phyloP scores from a whole-genome alignment of 768 basidiomycete species.

The Termitomyces sp. region DNA sequence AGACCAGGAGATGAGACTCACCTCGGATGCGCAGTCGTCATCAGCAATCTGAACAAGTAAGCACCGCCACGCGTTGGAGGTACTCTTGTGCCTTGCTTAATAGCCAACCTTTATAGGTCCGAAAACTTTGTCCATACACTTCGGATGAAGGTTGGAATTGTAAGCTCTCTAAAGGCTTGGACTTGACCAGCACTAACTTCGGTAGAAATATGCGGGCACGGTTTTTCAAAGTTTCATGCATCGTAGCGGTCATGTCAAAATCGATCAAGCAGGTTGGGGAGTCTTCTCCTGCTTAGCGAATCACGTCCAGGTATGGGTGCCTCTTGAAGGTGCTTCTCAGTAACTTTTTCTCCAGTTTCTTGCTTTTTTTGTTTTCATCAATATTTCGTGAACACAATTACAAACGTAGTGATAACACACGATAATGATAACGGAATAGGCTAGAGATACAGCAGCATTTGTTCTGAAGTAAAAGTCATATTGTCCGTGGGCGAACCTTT shows the following conservation, averaged over 20 bases:
- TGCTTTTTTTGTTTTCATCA: neutral
- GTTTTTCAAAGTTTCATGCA: slow-evolving; percentile 47
- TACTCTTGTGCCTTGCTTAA: neutral
- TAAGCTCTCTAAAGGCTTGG: slow-evolving; percentile 26
- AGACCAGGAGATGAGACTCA: slow-evolving; percentile 52
- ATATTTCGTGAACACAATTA: too few species aligned
- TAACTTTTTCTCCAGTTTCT: neutral
- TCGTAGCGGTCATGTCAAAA: slow-evolving; percentile 33
- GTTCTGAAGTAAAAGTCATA: neutral
- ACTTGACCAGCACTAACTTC: neutral
- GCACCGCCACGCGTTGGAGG: slow-evolving; percentile 7
- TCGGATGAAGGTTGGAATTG: slow-evolving; percentile 64
- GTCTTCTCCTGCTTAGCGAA: slow-evolving; percentile 53
- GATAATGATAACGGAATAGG: neutral
- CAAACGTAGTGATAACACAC: neutral
- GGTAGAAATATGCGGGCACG: slow-evolving; percentile 29
- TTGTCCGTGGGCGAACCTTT: slow-evolving; percentile 49
- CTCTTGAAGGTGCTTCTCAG: slow-evolving; percentile 4
- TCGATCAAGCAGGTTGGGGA: slow-evolving; percentile 59
- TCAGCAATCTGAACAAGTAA: slow-evolving; percentile 54
- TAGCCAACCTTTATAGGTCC: slow-evolving; percentile 15
- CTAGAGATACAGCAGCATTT: slow-evolving; percentile 5
- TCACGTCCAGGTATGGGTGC: slow-evolving; percentile 56
- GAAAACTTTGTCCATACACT: slow-evolving; percentile 34
- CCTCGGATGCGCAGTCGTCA: slow-evolving; percentile 62